Conservation (phyloP, 2,329 filamentous ascomycete species). For the Colletotrichum magnum region DNA sequence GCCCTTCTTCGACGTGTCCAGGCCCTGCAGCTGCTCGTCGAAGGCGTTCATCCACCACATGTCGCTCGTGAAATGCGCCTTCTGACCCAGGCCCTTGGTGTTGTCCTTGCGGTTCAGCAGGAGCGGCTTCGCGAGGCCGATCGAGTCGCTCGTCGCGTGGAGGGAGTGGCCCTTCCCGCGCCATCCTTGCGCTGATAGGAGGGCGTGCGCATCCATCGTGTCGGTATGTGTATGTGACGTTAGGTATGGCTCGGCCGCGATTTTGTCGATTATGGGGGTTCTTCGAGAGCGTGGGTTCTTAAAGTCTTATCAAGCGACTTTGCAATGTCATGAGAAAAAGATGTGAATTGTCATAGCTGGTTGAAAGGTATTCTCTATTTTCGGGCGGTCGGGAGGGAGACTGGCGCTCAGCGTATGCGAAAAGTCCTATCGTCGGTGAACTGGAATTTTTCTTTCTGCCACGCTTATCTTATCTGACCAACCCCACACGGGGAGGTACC, state of each 20-base stretch:
- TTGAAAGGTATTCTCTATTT: neutral
- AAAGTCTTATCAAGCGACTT: neutral
- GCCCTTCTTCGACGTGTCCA: slow-evolving; percentile 74
- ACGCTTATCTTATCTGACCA: slow-evolving; percentile 40
- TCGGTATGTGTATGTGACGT: neutral
- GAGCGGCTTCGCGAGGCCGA: slow-evolving; percentile 86
- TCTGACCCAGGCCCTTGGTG: slow-evolving; percentile 84
- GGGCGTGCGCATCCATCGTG: slow-evolving; percentile 85
- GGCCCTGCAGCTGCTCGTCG: slow-evolving; percentile 87
- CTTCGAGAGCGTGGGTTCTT: neutral
- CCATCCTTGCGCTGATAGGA: slow-evolving; percentile 91
- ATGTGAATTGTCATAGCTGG: slow-evolving; percentile 2
- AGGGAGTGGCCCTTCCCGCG: slow-evolving; percentile 89
- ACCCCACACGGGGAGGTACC: neutral
- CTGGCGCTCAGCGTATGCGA: neutral
- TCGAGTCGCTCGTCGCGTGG: slow-evolving; percentile 78
- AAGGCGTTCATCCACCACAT: slow-evolving; percentile 99
- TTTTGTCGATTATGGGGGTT: neutral
- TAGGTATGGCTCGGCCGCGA: neutral
- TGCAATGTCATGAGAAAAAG: neutral
- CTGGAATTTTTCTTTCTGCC: slow-evolving; percentile 34
- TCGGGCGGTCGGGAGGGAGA: neutral
- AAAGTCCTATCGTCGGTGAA: neutral
- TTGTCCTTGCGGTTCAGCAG: slow-evolving; percentile 87
- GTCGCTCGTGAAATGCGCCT: slow-evolving; percentile 77